Evolutionary conservation across 345 rosid species (phyloP).

Genomic region (Litchi chinensis): DNA sequence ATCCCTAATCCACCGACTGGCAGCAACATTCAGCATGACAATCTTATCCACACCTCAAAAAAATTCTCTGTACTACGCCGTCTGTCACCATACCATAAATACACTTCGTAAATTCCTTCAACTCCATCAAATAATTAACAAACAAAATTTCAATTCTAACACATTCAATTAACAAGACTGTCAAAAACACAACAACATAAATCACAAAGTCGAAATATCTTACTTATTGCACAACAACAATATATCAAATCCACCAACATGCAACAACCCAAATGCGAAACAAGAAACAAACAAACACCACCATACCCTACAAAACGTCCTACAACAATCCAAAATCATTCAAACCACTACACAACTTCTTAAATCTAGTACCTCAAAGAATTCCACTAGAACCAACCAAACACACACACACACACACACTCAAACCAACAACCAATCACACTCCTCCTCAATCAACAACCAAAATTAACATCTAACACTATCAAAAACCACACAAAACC

Average conservation of each 20-base stretch:
- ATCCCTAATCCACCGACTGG: slow-evolving; percentile 77
- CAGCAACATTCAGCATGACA: slow-evolving; percentile 97
- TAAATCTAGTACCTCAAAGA: background rate
- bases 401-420: background rate
- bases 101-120: slow-evolving; percentile 15
- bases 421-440: slow-evolving; percentile 17
- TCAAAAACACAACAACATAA: background rate
- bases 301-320: background rate
- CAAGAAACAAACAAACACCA: background rate
- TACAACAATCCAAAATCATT: background rate
- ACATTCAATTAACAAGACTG: background rate
- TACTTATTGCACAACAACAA: background rate
- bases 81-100: slow-evolving; percentile 28
- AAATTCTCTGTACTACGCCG: slow-evolving; percentile 23
- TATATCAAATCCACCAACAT: background rate
- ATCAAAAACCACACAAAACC: background rate
- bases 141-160: background rate
- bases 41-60: slow-evolving; percentile 36
- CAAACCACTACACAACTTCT: background rate
- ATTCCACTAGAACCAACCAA: background rate
- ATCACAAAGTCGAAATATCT: background rate
- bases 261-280: background rate
- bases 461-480: background rate
- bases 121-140: background rate
- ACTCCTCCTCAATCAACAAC: background rate